These are phyloP conservation scores for Carex parvula DNA, from an alignment of 176 grass and related monocot species.

Conservation along the genomic window DNA sequence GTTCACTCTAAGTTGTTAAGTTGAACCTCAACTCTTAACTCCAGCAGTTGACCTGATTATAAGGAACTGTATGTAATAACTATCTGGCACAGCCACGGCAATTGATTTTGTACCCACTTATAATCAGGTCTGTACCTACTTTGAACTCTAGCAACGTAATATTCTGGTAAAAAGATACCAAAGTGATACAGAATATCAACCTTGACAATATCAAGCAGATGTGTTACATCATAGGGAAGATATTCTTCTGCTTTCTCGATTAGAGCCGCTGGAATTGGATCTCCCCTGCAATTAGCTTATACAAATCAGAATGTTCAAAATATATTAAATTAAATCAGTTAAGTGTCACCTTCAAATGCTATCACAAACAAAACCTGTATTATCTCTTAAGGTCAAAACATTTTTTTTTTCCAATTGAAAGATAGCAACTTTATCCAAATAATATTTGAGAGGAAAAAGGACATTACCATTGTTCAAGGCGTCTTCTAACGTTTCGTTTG, in stretches of 20 bases:
- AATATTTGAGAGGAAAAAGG: slow-evolving; percentile 12
- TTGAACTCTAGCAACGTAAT: background rate
- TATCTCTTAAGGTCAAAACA: background rate
- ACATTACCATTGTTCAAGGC: slow-evolving; percentile 60
- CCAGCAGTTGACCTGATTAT: background rate
- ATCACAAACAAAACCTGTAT: background rate
- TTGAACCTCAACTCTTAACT: background rate
- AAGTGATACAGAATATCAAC: slow-evolving; percentile 36
- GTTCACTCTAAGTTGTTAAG: background rate
- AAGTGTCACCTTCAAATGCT: background rate
- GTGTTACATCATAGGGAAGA: slow-evolving; percentile 49
- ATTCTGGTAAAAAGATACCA: slow-evolving; percentile 19
- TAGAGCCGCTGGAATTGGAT: slow-evolving; percentile 60
- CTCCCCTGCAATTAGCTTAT: slow-evolving; percentile 50
- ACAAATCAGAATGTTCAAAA: background rate
- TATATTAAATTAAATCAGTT: background rate
- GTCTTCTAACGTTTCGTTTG: slow-evolving; percentile 55
- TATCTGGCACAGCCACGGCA: background rate
- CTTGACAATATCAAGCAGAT: slow-evolving; percentile 64
- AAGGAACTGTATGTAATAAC: background rate
- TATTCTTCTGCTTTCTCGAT: slow-evolving; percentile 79
- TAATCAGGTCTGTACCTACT: background rate
- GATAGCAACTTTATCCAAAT: background rate
- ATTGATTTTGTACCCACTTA: background rate
- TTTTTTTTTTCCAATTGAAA: background rate